Evolutionary conservation across 2,329 filamentous ascomycete species (phyloP), one percentile per base, ranked within the genome.

Genomic region (Fusarium sp.): DNA sequence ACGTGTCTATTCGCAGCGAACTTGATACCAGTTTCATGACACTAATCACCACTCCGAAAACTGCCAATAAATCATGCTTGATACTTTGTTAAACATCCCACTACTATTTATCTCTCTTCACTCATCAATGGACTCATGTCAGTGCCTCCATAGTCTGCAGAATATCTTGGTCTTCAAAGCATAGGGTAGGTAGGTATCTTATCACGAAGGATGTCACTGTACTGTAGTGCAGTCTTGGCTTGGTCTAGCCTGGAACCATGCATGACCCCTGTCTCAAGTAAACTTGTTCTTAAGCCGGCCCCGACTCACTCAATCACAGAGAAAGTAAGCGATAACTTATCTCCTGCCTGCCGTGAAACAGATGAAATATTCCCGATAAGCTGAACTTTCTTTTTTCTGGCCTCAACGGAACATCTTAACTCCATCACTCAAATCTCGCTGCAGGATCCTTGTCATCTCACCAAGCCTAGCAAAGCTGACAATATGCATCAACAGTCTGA

Each of bases 391-490:
- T 41, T 52, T 52, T 52, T 18, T 6, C 16, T 27, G 49, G 18
- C 18, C 40, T 41, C 25, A 20, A 10, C 32, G 32, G 49, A 41
- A 27, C 24, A 52, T 22, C 32, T 41, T 8, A 9, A 27, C 49
- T 22, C 49, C 49, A 34, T 52, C 49, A 52, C 40, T 20, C 7
- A 27, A 41, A 52, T 41, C 18, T 40, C 24, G 27, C 49, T 18
- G 24, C 49, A 14, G 18, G 13, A 27, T 6, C 49, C 32, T 27
- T 41, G 49, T 41, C 18, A 12, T 16, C 2, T 5, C 4, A 29
- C 25, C 25, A 46, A 20, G 18, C 13, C 11, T 16, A 14, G 11
- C 25, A 16, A 3, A 3, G 4, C 5, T 27, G 32, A 52, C 13
- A 52, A 6, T 27, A 52, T 20, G 25, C 13, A 14, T 11, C 24